Percentiles rank a stretch among this genome's conserved stretches.
phyloP scores from a whole-genome alignment of 805 yeast genomes.

The Pichia occidentalis region DNA sequence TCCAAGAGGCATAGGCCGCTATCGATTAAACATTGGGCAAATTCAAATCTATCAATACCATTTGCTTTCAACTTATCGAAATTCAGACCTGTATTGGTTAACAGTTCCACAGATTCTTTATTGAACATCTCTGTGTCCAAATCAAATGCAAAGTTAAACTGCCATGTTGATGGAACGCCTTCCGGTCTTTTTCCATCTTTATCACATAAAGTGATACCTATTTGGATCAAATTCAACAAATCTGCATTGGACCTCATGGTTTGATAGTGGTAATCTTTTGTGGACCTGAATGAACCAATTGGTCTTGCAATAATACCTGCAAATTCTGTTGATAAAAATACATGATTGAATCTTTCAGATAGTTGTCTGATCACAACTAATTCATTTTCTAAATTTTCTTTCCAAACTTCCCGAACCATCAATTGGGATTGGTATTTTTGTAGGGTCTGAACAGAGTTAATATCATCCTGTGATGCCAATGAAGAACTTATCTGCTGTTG shows the following conservation, averaged over 20 bases:
- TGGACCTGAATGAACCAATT: constrained; percentile 83
- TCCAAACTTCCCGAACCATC: constrained; percentile 69
- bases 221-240: constrained; percentile 75
- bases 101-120: constrained; percentile 72
- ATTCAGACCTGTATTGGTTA: constrained; percentile 77
- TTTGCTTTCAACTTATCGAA: constrained; percentile 63
- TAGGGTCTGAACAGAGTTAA: constrained; percentile 5
- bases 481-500: constrained; percentile 17
- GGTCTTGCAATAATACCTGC: constrained; percentile 97
- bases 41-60: constrained; percentile 74
- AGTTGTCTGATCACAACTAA: constrained; percentile 55
- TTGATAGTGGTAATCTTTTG: constrained; percentile 92
- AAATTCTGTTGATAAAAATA: constrained; percentile 82
- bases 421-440: constrained; percentile 31
- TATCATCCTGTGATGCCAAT: constrained; percentile 18
- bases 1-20: constrained; percentile 77
- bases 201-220: constrained; percentile 73
- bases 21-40: constrained; percentile 78
- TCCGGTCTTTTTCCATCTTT: constrained; percentile 64
- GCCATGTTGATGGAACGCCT: constrained; percentile 77
- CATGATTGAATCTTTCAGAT: constrained; percentile 48
- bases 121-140: constrained; percentile 76
- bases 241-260: constrained; percentile 90
- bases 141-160: constrained; percentile 85
- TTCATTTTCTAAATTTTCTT: constrained; percentile 59